Evolutionary conservation across 106 monocot genomes (phyloP).

Genomic region (Apostasia shenzhenica): DNA sequence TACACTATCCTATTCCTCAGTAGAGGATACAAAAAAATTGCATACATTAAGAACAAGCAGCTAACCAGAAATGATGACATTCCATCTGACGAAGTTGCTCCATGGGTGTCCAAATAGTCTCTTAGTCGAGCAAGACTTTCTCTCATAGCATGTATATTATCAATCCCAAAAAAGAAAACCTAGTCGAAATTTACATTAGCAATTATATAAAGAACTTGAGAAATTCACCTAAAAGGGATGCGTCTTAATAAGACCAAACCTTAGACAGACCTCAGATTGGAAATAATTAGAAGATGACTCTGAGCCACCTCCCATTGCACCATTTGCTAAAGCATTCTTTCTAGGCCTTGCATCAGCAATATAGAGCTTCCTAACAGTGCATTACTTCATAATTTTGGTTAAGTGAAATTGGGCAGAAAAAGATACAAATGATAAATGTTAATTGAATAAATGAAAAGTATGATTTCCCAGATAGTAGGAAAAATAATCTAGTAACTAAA

Average conservation of each 20-base stretch:
- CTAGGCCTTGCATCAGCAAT: constrained; percentile 98
- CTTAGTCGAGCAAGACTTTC: constrained; percentile 90
- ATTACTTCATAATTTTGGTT: constrained; percentile 4
- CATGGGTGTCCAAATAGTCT: constrained; percentile 91
- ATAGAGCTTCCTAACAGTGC: constrained; percentile 73
- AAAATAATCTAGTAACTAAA: not conserved
- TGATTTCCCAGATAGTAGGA: not conserved
- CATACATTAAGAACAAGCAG: not conserved
- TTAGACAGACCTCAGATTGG: constrained; percentile 70
- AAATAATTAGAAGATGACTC: constrained; percentile 97
- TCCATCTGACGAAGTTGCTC: constrained; percentile 95
- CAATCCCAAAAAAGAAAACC: constrained; percentile 79
- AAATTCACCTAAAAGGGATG: not conserved
- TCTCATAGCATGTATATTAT: constrained; percentile 96
- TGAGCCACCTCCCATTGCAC: constrained; percentile 97
- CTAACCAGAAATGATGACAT: constrained; percentile 89
- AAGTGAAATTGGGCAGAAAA: not conserved
- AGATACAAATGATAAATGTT: not conserved
- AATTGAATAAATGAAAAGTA: not conserved
- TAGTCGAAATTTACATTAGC: constrained; percentile 13
- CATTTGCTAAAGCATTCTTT: constrained; percentile 94
- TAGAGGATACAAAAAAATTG: too few species aligned
- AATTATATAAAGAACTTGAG: not conserved
- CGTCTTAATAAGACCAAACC: not conserved
- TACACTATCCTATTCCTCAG: too few species aligned